Percentiles rank a stretch among this genome's conserved stretches.
phyloP scores from a whole-genome alignment of 1,139 yeast species.

The Kurtzmaniella quercitrusa region DNA sequence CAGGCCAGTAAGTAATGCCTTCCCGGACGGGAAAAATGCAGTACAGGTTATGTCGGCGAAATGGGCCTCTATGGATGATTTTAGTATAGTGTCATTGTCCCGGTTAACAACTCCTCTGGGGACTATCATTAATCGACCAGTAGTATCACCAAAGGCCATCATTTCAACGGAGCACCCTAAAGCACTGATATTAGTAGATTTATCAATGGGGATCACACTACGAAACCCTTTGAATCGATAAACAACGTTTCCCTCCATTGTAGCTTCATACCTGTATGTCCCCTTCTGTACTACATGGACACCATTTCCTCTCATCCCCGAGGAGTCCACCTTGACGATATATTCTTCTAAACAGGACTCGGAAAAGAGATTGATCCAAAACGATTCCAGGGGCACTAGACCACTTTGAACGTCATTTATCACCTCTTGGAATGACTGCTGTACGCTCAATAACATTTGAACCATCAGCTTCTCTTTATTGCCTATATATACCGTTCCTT shows the following conservation, averaged over 20 bases:
- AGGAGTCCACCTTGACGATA: neutral
- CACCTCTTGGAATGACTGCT: conserved; percentile 39
- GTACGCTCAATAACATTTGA: conserved; percentile 27
- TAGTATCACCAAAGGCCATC: conserved; percentile 37
- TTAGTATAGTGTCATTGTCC: conserved; percentile 2
- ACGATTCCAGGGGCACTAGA: conserved; percentile 14
- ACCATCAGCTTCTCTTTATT: no score
- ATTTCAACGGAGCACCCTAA: conserved; percentile 24
- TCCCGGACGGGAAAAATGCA: conserved; percentile 55
- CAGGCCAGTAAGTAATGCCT: conserved; percentile 53
- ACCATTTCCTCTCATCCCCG: conserved; percentile 1
- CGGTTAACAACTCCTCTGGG: conserved; percentile 5
- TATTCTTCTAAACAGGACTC: neutral
- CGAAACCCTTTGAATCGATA: neutral
- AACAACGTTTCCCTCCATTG: conserved; percentile 6
- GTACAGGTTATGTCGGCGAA: conserved; percentile 30
- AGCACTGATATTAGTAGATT: neutral
- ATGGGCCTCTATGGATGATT: conserved; percentile 35
- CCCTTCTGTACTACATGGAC: neutral
- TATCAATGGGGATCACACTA: neutral
- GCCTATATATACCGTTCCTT: no score
- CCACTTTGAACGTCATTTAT: conserved; percentile 29
- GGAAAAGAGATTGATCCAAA: conserved; percentile 29
- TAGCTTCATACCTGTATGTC: conserved; percentile 2
- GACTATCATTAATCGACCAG: conserved; percentile 31